Evolutionary conservation across 73 alveolate species (phyloP).

Genomic region (Tetrahymena elliotti): DNA sequence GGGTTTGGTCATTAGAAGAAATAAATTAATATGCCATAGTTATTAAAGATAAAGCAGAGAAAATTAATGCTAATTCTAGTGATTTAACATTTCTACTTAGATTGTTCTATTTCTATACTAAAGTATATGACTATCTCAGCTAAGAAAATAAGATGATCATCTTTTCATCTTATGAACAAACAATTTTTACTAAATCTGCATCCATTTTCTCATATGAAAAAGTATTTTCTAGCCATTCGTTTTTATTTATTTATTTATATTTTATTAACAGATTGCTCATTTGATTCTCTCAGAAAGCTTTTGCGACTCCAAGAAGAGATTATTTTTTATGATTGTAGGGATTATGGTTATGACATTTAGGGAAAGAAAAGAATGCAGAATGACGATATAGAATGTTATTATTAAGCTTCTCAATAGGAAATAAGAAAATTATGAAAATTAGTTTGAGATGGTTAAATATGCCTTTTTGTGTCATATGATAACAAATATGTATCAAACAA

Average conservation of each 20-base stretch:
- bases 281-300: not conserved
- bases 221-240: too few species aligned
- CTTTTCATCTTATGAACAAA: not conserved
- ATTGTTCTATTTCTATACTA: not conserved
- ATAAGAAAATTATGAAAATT: not conserved
- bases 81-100: not conserved
- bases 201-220: not conserved
- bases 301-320: not conserved
- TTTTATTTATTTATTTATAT: not conserved
- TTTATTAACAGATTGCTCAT: not conserved
- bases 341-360: not conserved
- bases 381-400: not conserved
- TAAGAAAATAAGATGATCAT: not conserved
- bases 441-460: not conserved
- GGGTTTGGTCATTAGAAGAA: not conserved
- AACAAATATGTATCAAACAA: not conserved
- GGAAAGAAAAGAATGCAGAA: not conserved
- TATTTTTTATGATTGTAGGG: not conserved
- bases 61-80: not conserved
- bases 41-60: not conserved
- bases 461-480: not conserved
- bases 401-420: not conserved
- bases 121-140: not conserved
- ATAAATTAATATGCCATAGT: not conserved
- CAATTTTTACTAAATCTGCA: not conserved